Conservation (phyloP, 2,329 filamentous ascomycete species). For the Fusarium sp. region DNA sequence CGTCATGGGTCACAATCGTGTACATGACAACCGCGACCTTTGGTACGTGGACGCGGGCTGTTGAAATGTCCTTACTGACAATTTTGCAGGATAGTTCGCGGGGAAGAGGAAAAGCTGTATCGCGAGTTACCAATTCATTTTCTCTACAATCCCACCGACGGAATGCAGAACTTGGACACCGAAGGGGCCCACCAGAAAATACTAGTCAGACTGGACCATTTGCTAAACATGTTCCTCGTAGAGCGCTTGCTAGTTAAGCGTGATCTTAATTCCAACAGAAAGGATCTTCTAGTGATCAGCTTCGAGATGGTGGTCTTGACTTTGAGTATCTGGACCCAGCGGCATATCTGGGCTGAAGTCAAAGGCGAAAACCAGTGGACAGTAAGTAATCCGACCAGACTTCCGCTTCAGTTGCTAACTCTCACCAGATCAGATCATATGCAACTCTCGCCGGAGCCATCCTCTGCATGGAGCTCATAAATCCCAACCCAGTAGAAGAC, state of each 20-base stretch:
- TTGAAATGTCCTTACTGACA: background rate
- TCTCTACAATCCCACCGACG: accelerated
- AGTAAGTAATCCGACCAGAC: background rate
- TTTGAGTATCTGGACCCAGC: background rate
- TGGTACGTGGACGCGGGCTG: background rate
- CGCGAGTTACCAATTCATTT: background rate
- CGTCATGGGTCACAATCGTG: background rate
- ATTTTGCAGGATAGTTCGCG: background rate
- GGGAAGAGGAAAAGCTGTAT: background rate
- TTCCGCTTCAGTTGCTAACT: background rate
- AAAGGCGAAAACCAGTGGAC: background rate
- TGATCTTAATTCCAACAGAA: background rate
- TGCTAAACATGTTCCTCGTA: background rate
- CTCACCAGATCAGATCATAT: background rate
- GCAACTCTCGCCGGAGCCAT: background rate
- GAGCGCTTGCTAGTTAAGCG: background rate
- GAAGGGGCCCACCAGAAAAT: background rate
- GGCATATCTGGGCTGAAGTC: background rate
- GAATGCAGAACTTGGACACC: background rate
- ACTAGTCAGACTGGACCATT: background rate
- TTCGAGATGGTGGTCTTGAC: background rate
- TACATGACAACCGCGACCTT: background rate
- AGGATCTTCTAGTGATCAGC: background rate
- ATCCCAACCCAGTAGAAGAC: background rate
- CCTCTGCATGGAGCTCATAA: background rate